Conservation (phyloP, 257 asterid species). For the Lantana camara region DNA sequence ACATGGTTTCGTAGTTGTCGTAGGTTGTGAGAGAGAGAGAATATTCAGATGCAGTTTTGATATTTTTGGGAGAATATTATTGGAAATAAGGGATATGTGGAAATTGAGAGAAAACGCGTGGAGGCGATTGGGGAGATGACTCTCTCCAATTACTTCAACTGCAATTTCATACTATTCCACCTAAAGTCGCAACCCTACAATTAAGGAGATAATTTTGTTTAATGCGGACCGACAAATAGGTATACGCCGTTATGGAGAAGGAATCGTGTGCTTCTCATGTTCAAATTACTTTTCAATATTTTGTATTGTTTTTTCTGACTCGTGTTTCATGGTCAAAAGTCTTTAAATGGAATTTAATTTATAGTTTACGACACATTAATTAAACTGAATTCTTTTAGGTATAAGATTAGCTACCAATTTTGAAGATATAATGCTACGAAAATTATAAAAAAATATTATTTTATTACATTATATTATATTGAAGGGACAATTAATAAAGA, state of each 20-base stretch:
- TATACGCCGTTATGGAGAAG: neutral
- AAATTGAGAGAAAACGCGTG: constrained; percentile 27
- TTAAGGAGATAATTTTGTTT: neutral
- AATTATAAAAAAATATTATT: too few species aligned
- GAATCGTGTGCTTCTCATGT: too few species aligned
- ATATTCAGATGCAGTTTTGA: constrained; percentile 18
- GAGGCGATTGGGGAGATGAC: constrained; percentile 4
- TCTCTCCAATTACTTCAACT: constrained; percentile 1
- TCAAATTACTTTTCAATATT: too few species aligned
- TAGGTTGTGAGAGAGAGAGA: constrained; percentile 24
- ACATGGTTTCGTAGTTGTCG: constrained; percentile 28
- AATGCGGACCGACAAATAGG: neutral
- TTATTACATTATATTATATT: too few species aligned
- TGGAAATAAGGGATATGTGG: neutral
- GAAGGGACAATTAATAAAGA: too few species aligned
- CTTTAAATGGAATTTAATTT: too few species aligned
- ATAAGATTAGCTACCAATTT: too few species aligned
- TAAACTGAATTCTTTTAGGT: too few species aligned
- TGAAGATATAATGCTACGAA: too few species aligned
- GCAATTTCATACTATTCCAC: constrained; percentile 14
- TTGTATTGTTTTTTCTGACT: too few species aligned
- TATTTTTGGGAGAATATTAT: constrained; percentile 2
- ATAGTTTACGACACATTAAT: too few species aligned
- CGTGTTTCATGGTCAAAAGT: too few species aligned
- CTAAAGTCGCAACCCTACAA: constrained; percentile 12